phyloP scores from a whole-genome alignment of 805 yeast species.

The Metschnikowia aberdeeniae region DNA sequence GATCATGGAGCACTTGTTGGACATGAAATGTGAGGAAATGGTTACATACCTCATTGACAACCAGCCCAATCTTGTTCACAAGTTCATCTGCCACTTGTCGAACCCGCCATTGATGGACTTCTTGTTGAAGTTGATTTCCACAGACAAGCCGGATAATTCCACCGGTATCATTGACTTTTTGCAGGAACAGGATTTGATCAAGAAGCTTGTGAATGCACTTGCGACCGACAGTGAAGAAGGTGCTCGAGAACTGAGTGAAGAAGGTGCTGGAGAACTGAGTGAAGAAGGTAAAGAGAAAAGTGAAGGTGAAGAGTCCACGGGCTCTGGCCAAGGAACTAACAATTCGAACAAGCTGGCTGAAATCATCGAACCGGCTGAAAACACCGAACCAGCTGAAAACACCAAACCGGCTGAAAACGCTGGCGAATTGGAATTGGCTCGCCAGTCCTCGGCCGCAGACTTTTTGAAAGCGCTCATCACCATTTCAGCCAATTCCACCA shows the following conservation, averaged over 20 bases:
- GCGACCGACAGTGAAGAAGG: constrained; percentile 16
- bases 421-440: constrained; percentile 19
- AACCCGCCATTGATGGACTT: constrained; percentile 47
- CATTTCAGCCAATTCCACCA: constrained; percentile 43
- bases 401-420: constrained; percentile 10
- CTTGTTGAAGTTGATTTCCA: constrained; percentile 39
- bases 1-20: constrained; percentile 37
- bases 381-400: constrained; percentile 5
- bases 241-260: background rate
- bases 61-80: constrained; percentile 38
- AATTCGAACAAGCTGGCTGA: too few species aligned
- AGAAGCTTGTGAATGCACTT: constrained; percentile 32
- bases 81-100: constrained; percentile 40
- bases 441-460: constrained; percentile 43
- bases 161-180: constrained; percentile 45
- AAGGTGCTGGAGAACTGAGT: too few species aligned
- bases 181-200: constrained; percentile 37
- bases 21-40: constrained; percentile 48
- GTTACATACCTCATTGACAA: constrained; percentile 40
- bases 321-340: background rate
- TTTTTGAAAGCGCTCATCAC: constrained; percentile 44
- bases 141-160: constrained; percentile 45
- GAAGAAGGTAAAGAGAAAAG: background rate
- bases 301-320: too few species aligned
- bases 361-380: too few species aligned